phyloP scores from a whole-genome alignment of 2,329 filamentous ascomycete genomes.

The Ascocoryne sarcoides region DNA sequence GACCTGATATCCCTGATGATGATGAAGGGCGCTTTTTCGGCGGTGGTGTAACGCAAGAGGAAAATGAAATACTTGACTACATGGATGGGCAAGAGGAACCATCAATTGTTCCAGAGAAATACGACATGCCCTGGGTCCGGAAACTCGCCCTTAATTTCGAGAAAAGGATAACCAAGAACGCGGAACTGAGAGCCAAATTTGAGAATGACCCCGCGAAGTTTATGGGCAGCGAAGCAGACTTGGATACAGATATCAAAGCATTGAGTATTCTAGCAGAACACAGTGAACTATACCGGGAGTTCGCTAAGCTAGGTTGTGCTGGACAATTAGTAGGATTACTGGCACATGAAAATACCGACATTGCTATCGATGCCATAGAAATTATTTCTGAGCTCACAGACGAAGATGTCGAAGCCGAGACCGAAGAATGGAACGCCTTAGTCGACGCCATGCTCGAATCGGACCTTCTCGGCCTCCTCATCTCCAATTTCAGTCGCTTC shows the following conservation, averaged over 20 bases:
- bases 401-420: conserved; percentile 76
- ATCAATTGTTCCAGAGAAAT: conserved; percentile 53
- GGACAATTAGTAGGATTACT: conserved; percentile 70
- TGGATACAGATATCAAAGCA: conserved; percentile 80
- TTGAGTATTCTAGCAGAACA: conserved; percentile 84
- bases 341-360: conserved; percentile 93
- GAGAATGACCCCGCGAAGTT: conserved; percentile 75
- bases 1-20: conserved; percentile 54
- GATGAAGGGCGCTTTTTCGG: conserved; percentile 96
- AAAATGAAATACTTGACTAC: conserved; percentile 79
- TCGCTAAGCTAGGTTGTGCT: conserved; percentile 65
- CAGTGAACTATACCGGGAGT: conserved; percentile 71
- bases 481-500: conserved; percentile 70
- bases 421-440: conserved; percentile 71
- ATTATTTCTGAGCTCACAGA: conserved; percentile 87
- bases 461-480: conserved; percentile 64
- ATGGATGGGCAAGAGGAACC: conserved; percentile 58
- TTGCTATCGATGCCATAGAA: conserved; percentile 84
- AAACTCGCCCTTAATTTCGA: conserved; percentile 78
- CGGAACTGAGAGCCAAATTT: conserved; percentile 77
- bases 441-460: conserved; percentile 59
- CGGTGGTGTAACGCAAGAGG: conserved; percentile 73
- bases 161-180: conserved; percentile 83
- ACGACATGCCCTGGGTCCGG: conserved; percentile 77
- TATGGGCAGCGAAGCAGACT: conserved; percentile 76